phyloP scores from a whole-genome alignment of 495 filamentous ascomycete genomes.

The Tuber umbilicatum region DNA sequence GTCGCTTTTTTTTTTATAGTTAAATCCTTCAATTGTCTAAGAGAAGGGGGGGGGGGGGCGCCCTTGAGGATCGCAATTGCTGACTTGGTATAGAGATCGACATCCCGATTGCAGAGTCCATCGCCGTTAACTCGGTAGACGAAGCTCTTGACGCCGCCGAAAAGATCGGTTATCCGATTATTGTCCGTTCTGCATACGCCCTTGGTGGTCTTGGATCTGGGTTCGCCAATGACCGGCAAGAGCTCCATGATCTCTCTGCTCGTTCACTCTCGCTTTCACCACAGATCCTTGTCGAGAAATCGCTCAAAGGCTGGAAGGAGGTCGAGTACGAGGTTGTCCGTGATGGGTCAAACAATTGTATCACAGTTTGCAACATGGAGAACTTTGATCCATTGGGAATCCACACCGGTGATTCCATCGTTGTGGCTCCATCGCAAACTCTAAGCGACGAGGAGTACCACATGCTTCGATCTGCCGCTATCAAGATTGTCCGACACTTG shows the following conservation, averaged over 20 bases:
- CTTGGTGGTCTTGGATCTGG: constrained; percentile 92
- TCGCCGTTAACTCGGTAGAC: constrained; percentile 82
- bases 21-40: too few species aligned
- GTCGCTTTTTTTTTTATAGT: not conserved
- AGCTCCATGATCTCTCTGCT: constrained; percentile 85
- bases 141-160: constrained; percentile 82
- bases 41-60: too few species aligned
- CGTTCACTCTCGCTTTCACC: constrained; percentile 90
- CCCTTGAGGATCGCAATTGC: not conserved
- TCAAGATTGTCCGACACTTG: constrained; percentile 92
- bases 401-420: constrained; percentile 95
- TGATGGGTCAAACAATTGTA: constrained; percentile 92
- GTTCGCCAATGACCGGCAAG: constrained; percentile 90
- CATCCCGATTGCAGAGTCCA: constrained; percentile 92
- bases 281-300: constrained; percentile 97
- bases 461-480: constrained; percentile 93
- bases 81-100: constrained; percentile 61
- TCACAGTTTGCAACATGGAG: constrained; percentile 99
- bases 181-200: constrained; percentile 92
- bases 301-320: constrained; percentile 99
- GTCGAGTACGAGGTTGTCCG: constrained; percentile 96
- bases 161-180: constrained; percentile 88
- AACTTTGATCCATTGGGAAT: constrained; percentile 97
- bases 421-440: constrained; percentile 92
- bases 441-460: constrained; percentile 96